A percentile compares a stretch with the other conserved stretches of the same genome.
Conservation (phyloP, 2,329 filamentous ascomycete species). For the Pezizomycotina sp. region DNA sequence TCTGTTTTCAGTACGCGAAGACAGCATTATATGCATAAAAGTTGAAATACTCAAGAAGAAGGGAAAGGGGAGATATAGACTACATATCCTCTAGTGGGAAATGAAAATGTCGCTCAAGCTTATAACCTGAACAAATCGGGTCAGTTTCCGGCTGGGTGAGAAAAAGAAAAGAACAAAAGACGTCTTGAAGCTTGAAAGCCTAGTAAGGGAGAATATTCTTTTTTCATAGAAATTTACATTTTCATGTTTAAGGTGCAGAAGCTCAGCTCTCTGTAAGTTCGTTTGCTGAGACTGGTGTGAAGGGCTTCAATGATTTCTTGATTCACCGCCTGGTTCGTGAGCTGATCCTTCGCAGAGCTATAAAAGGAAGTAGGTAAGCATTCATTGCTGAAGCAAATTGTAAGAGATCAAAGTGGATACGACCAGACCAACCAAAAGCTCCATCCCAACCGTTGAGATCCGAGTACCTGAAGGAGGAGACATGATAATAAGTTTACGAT, state of each 20-base stretch:
- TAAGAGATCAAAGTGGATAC: constrained; percentile 2
- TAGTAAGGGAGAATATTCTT: constrained; percentile 20
- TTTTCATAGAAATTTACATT: constrained; percentile 46
- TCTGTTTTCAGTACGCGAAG: constrained; percentile 3
- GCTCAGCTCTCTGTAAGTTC: constrained; percentile 94
- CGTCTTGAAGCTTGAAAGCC: background rate
- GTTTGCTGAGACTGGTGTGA: constrained; percentile 96
- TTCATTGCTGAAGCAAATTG: constrained; percentile 8
- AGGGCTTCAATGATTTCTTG: constrained; percentile 99
- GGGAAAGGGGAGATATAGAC: constrained; percentile 29
- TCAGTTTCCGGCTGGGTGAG: background rate
- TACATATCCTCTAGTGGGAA: constrained; percentile 98
- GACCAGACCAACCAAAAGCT: background rate
- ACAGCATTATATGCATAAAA: background rate
- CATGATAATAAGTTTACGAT: too few relatives aligned
- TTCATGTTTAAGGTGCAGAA: constrained; percentile 93
- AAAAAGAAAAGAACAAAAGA: background rate
- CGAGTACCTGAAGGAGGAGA: too few relatives aligned
- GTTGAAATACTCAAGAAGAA: background rate
- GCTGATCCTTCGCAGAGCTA: constrained; percentile 93
- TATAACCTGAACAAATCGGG: constrained; percentile 58
- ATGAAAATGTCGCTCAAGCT: constrained; percentile 99
- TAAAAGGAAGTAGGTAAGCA: constrained; percentile 11
- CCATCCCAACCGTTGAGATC: too few relatives aligned
- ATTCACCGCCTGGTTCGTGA: constrained; percentile 94